Conservation (phyloP, 176 grass and related monocot genomes). For the Zea mays region DNA sequence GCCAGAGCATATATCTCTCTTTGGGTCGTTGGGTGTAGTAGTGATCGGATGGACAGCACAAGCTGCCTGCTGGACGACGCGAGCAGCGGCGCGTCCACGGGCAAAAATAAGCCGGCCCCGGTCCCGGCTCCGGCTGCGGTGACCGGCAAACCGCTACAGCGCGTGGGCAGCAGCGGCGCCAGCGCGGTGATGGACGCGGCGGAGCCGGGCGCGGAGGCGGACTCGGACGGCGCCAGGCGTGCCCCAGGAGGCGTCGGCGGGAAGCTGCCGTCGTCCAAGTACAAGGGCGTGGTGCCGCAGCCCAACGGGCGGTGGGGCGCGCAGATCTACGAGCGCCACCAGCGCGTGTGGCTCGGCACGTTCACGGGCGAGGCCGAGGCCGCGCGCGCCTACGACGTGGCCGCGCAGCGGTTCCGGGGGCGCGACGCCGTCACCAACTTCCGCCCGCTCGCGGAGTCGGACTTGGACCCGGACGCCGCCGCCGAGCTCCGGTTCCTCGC, state of each 20-base stretch:
- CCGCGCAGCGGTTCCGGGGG: conserved; percentile 89
- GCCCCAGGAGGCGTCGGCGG: not conserved
- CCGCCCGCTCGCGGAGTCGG: conserved; percentile 59
- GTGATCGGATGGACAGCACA: conserved; percentile 52
- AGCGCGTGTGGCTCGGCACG: conserved; percentile 97
- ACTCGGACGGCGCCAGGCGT: conserved; percentile 29
- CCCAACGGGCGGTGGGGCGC: conserved; percentile 97
- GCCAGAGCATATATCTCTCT: not conserved
- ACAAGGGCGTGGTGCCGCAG: conserved; percentile 98
- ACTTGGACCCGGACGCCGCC: conserved; percentile 32
- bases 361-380: conserved; percentile 76
- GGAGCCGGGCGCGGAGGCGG: conserved; percentile 43
- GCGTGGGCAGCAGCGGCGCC: conserved; percentile 48
- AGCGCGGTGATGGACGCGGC: conserved; percentile 62
- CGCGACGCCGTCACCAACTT: conserved; percentile 95
- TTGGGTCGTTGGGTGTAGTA: not conserved
- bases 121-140: not conserved
- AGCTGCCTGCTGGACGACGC: conserved; percentile 55
- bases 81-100: conserved; percentile 59
- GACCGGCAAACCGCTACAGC: conserved; percentile 31
- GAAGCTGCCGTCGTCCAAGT: conserved; percentile 75
- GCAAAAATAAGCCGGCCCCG: conserved; percentile 48
- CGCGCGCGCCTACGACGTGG: conserved; percentile 76
- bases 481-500: conserved; percentile 73
- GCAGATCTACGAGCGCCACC: conserved; percentile 99